Base-by-base conservation (phyloP, 352 stramenopile genomes). In the Phytophthora tubulina region DNA sequence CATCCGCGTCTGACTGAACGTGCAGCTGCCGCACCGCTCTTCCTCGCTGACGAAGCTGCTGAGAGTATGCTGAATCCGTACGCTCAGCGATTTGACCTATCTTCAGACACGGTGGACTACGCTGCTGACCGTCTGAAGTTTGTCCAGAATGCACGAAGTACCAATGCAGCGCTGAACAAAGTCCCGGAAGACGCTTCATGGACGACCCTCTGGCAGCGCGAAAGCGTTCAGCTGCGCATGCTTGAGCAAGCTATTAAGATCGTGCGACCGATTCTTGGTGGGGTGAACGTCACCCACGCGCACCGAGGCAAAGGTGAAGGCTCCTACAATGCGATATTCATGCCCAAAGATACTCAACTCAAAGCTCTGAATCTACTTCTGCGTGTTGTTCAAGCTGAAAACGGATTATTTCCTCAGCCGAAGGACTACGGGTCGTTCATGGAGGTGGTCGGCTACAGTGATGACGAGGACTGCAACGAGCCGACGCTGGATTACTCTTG, bases 11-110 rank as follows among this genome's bases (percentile, higher is more conserved):
- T 94, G 33, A 80, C 80, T 0, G 58, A 72, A 5, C 42, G 92
- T 2, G 86, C 83, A n/a, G 64, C 75, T 35, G n/a, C 39, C 14
- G 52, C 83, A 2, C 83, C 86, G 14, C 41, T 92, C 27, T 94
- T 94, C 51, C 74, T 94, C 9, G 87, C 84, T 1, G 86, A 94
- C 54, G 85, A 93, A 70, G 76, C 79, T 48, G 49, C 67, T 9
- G 76, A 88, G 9, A 55, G 63, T 36, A 63, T 66, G 39, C 63
- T 72, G 6, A 90, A 89, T 48, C 84, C 87, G 48, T 90, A 78
- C 50, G 81, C 67, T 0, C 83, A 90, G 61, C 63, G 60, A 2
- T 91, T 85, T 45, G 87, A 93, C 35, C 64, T 93, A 44, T 91
- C 86, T 13, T 75, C 72, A 0, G 82, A 93, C 55, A 64, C 78